Percentiles rank a stretch among this genome's conserved stretches.
phyloP scores from a whole-genome alignment of 495 filamentous ascomycete genomes.

The Lineolata rhizophorae region DNA sequence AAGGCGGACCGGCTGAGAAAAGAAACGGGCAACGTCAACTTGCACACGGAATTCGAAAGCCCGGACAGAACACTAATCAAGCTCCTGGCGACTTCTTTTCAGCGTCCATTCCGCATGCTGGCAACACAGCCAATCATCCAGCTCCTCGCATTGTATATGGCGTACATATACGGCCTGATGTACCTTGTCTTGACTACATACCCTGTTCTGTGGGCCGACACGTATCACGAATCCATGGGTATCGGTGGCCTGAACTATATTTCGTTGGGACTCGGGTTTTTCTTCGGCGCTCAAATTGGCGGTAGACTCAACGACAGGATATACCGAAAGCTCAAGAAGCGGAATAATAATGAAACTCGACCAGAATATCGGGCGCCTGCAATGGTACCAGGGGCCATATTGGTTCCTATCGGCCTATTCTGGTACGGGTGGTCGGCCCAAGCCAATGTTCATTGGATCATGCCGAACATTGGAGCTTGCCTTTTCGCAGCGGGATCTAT shows the following conservation, averaged over 20 bases:
- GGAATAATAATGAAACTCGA: constrained; percentile 30
- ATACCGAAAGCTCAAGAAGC: constrained; percentile 37
- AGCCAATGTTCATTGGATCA: constrained; percentile 41
- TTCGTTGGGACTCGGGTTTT: constrained; percentile 47
- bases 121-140: constrained; percentile 30
- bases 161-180: constrained; percentile 49
- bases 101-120: constrained; percentile 26
- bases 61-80: constrained; percentile 14
- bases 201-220: constrained; percentile 34
- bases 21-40: constrained; percentile 37
- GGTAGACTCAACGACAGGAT: constrained; percentile 42
- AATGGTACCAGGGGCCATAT: constrained; percentile 31
- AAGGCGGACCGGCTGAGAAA: constrained; percentile 25
- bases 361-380: constrained; percentile 53
- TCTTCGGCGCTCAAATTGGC: constrained; percentile 37
- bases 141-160: constrained; percentile 37
- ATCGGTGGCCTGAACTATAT: constrained; percentile 50
- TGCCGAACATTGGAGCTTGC: constrained; percentile 43
- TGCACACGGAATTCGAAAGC: constrained; percentile 41
- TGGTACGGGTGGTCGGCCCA: constrained; percentile 55
- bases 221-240: constrained; percentile 37
- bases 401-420: constrained; percentile 43
- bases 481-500: constrained; percentile 37
- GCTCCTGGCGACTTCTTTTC: constrained; percentile 10
- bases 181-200: constrained; percentile 54